These are phyloP conservation scores for Cudoniella acicularis DNA, from an alignment of 495 filamentous ascomycete genomes.

Conservation along the genomic window DNA sequence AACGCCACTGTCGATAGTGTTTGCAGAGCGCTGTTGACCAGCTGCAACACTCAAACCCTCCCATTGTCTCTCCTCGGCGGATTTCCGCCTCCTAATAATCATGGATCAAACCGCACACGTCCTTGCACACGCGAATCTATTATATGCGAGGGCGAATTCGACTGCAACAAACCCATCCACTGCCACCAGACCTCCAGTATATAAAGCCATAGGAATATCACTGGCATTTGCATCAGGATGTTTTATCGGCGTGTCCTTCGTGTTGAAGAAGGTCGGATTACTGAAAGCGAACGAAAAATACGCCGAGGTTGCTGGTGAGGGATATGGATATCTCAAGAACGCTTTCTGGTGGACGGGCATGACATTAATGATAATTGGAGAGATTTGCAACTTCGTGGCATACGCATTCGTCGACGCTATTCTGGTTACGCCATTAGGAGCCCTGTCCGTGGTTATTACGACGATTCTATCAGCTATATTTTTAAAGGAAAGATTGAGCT, in stretches of 20 bases:
- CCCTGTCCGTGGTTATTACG: conserved; percentile 92
- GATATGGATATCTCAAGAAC: conserved; percentile 98
- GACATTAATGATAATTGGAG: conserved; percentile 95
- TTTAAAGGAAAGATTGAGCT: conserved; percentile 90
- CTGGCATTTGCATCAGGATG: conserved; percentile 84
- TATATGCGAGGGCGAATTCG: conserved; percentile 48
- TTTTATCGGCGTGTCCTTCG: conserved; percentile 95
- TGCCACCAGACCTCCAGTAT: conserved; percentile 35
- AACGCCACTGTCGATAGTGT: background rate
- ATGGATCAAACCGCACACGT: conserved; percentile 47
- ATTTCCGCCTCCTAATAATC: conserved; percentile 8
- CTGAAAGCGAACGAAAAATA: conserved; percentile 94
- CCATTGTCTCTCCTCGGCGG: conserved; percentile 9
- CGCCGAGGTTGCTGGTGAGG: conserved; percentile 86
- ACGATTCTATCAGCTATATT: conserved; percentile 94
- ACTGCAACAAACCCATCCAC: too few relatives aligned
- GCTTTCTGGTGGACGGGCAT: conserved; percentile 94
- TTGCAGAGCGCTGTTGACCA: conserved; percentile 2
- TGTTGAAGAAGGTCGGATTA: conserved; percentile 89
- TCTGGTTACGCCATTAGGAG: conserved; percentile 89
- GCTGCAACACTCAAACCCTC: conserved; percentile 5
- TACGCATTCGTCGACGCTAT: conserved; percentile 98
- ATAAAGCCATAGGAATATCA: conserved; percentile 84
- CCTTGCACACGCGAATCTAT: conserved; percentile 39
- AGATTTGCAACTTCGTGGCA: conserved; percentile 96